Base-by-base conservation (phyloP, 2,329 filamentous ascomycete species). In the Trichoderma sp. region DNA sequence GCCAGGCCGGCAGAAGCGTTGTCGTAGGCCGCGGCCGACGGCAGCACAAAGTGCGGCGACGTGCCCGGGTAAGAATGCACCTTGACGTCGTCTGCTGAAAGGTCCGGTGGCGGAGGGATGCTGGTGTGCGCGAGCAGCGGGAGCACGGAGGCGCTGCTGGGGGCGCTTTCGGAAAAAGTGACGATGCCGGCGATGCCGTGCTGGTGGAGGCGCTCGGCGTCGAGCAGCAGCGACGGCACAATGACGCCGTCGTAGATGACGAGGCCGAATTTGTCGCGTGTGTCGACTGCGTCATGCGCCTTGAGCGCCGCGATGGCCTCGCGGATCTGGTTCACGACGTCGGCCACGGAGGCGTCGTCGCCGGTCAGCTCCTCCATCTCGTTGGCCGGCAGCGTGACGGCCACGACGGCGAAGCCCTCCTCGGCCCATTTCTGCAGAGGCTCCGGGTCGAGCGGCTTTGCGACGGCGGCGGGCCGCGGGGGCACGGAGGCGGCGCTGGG, bases 1-100 rank as follows among this genome's bases (percentile, higher is more conserved):
- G 88, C 83, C 0, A 92, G 80, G 2, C 83, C 81, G 24, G 88
- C 89, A 0, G 85, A 79, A 3, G 82, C 76, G 68, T 83, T 80
- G 68, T 85, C 79, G 77, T 87, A 90, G 68, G 81, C 76, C 0
- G 74, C 59, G 51, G 84, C 81, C 8, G 82, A 82, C 1, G 87
- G 87, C 2, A 86, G 67, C 14, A 73, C 76, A 72, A 86, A 87
- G 1, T 77, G 74, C 1, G 80, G 80, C 4, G 73, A 52, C 4
- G 59, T 70, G 21, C 66, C 74, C 0, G 78, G 77, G 11, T 83
- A 81, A 18, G 21, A 56, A 28, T 54, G 18, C 21, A 49, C 52
- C 0, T 34, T 64, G 1, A 28, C 51, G 24, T 8, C 26, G n/a
- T 6, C 11, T 34, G 26, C 13, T 49, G 24, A 18, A 13, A 6